phyloP scores from a whole-genome alignment of 345 rosid genomes.

The thale cress (Arabidopsis thaliana) region DNA sequence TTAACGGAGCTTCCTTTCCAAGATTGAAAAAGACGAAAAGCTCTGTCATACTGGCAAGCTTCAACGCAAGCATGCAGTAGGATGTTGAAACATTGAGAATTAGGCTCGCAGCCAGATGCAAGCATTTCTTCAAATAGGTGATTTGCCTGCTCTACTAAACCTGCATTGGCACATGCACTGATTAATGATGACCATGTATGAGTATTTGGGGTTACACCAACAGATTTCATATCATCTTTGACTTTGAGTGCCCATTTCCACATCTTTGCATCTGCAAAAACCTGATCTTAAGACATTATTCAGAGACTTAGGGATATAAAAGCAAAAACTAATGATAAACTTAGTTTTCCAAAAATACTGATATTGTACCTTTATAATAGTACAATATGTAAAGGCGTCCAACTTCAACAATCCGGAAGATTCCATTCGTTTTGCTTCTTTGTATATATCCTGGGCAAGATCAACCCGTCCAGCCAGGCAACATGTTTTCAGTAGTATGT shows the following conservation, averaged over 20 bases:
- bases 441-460: slow-evolving; percentile 80
- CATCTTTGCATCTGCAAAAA: slow-evolving; percentile 84
- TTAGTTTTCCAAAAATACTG: slow-evolving; percentile 9
- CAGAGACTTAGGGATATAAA: slow-evolving; percentile 16
- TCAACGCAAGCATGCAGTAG: slow-evolving; percentile 90
- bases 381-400: slow-evolving; percentile 91
- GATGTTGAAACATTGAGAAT: slow-evolving; percentile 83
- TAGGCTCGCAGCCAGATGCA: slow-evolving; percentile 81
- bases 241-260: slow-evolving; percentile 87
- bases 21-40: slow-evolving; percentile 79
- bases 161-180: slow-evolving; percentile 90
- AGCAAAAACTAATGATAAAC: not conserved
- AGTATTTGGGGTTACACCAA: slow-evolving; percentile 74
- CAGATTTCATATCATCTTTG: slow-evolving; percentile 83
- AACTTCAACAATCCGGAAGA: slow-evolving; percentile 65
- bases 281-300: slow-evolving; percentile 53
- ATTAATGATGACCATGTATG: slow-evolving; percentile 91
- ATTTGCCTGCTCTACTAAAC: slow-evolving; percentile 81
- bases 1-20: slow-evolving; percentile 60
- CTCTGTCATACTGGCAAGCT: slow-evolving; percentile 88
- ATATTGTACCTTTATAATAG: slow-evolving; percentile 73
- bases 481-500: slow-evolving; percentile 88
- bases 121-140: slow-evolving; percentile 85
- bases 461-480: slow-evolving; percentile 83
- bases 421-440: slow-evolving; percentile 76